Base-by-base conservation (phyloP, 768 basidiomycete species). In the Clathrus columnatus region DNA sequence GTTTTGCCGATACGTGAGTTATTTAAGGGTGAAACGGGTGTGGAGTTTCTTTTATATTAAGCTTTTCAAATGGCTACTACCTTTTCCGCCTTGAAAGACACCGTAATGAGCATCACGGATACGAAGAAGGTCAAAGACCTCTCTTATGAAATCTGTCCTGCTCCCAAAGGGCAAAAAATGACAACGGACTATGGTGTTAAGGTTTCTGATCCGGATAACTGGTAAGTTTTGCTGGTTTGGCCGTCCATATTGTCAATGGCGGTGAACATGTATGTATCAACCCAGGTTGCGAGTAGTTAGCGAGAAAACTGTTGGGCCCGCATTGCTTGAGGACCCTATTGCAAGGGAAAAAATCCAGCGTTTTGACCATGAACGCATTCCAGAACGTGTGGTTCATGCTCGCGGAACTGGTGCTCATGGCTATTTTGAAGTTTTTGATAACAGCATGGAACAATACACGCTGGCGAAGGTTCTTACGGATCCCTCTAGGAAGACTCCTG, bases 331-430 rank as follows among this genome's bases (percentile, higher is more conserved):
- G 63, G 86, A 88, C 64, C 82, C 85, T 56, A 76, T 86, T 59
- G 77, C 76, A 4, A 79, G 85, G 60, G 83, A 86, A 71, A 88
- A 89, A 68, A 80, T 90, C 27, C 79, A 79, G 51, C 78, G 83
- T 14, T 92, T 91, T 62, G 89, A 91, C 64, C 89, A 91, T 63
- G 90, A 93, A 66, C 85, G 89, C 41, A 92, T 93, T 52, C 91
- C 91, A 0, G 91, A 91, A 72, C 86, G 88, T 45, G 82, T 85
- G 8, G 84, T 85, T n/a, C 70, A 73, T 63, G 83, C 86, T 46
- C 81, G 86, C 14, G 86, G 85, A n/a, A 64, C 80, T 26, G 87
- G 80, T 50, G 90, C 88, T 11, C 90, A 91, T 65, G 91, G 91
- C 3, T 77, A 83, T 63, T 94, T 95, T 77, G 83, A 78, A 67